Evolutionary conservation across 352 stramenopile genomes (phyloP), one percentile per base, ranked within the genome.

Genomic region (Globisporangium parvum): DNA sequence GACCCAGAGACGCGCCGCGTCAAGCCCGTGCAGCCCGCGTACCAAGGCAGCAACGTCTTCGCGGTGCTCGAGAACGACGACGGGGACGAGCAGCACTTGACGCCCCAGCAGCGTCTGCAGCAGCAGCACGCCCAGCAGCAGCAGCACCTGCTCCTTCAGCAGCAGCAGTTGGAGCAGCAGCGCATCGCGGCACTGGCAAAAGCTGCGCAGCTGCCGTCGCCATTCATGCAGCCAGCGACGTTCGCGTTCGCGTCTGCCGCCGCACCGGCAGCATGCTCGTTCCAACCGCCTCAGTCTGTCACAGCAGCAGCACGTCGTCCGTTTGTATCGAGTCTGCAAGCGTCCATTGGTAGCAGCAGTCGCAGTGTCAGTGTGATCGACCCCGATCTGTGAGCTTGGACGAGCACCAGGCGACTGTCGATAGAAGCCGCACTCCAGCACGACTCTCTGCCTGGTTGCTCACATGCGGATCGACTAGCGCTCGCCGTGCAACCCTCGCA

Each of bases 191-290:
- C 56, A 12, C 44, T 62, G 48, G 48, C 56, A 15, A 55, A 59
- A 52, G 65, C 47, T 24, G 24, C 54, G 2, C 39, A 59, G 17
- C 58, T 66, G 31, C 18, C 61, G 20, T 42, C 76, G 10, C 59
- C 57, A 44, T 81, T 88, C 55, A 63, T 91, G 53, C 78, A 82
- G 57, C 77, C 81, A 14, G 78, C 81, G 28, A 91, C 81, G 8
- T 91, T 91, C 53, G 75, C 61, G n/a, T 85, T 91, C 40, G n/a
- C 45, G 21, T 35, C 53, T 17, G 52, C 42, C 1, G 52, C 60
- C 6, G 35, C 44, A 17, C 62, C 70, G 17, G 45, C 65, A 9
- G 65, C 55, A 15, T 70, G 72, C 28, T 53, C 44, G 24, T 46
- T 74, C 3, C 65, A 65, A 49, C 53, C 62, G 31, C 65, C 61